Percentiles rank a stretch among this genome's conserved stretches.
These are phyloP conservation scores for Penicillium bovifimosum DNA, from an alignment of 495 filamentous ascomycete genomes.

Conservation along the genomic window DNA sequence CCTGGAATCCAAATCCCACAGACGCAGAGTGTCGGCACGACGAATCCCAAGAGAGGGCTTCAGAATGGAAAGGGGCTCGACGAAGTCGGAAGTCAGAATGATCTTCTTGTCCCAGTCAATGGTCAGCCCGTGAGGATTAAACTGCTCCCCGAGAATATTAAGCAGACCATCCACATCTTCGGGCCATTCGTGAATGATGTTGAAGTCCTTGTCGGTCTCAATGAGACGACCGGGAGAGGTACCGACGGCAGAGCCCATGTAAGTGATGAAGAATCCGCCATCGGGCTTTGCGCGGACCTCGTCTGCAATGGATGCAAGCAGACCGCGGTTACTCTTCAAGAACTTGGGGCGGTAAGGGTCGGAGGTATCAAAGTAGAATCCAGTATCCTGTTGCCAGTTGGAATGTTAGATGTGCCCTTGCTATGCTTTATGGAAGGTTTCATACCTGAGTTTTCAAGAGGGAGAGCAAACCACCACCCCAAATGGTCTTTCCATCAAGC, in stretches of 20 bases:
- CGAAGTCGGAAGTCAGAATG: slow-evolving; percentile 57
- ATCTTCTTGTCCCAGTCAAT: slow-evolving; percentile 54
- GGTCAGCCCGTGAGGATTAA: slow-evolving; percentile 54
- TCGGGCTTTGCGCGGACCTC: slow-evolving; percentile 62
- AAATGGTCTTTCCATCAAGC: slow-evolving; percentile 54
- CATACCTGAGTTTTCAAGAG: slow-evolving; percentile 51
- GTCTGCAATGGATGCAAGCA: slow-evolving; percentile 54
- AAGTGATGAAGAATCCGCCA: slow-evolving; percentile 59
- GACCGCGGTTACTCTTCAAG: slow-evolving; percentile 51
- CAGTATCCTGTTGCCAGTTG: slow-evolving; percentile 47
- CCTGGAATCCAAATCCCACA: slow-evolving; percentile 49
- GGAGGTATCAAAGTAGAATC: slow-evolving; percentile 56
- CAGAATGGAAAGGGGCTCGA: slow-evolving; percentile 54
- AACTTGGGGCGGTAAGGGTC: slow-evolving; percentile 55
- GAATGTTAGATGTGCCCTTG: not conserved
- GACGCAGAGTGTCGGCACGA: slow-evolving; percentile 50
- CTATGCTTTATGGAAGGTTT: not conserved
- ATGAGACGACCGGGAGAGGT: slow-evolving; percentile 55
- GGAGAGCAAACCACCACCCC: slow-evolving; percentile 56
- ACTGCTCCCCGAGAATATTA: slow-evolving; percentile 54
- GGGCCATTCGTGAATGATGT: slow-evolving; percentile 58
- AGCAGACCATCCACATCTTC: slow-evolving; percentile 45
- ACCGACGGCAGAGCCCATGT: slow-evolving; percentile 51
- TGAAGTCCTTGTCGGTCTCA: slow-evolving; percentile 53
- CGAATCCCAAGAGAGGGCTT: slow-evolving; percentile 52